phyloP scores from a whole-genome alignment of 768 basidiomycete species.

The Pleurotus citrinopileatus region DNA sequence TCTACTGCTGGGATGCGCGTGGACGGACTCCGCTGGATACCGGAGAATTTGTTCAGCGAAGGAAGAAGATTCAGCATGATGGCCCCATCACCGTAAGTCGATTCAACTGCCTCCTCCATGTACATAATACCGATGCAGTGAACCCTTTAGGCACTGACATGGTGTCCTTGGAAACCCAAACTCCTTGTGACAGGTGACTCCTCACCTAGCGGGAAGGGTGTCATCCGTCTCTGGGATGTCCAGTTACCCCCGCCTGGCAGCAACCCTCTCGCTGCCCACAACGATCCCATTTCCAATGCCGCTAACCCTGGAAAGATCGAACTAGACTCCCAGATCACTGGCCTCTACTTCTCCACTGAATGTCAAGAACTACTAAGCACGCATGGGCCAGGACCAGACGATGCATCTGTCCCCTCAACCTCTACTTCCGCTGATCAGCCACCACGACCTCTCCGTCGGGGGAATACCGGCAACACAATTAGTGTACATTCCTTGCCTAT shows the following conservation, averaged over 20 bases:
- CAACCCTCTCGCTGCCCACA: conserved; percentile 15
- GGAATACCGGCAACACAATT: conserved; percentile 30
- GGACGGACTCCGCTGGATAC: conserved; percentile 49
- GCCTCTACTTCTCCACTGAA: conserved; percentile 72
- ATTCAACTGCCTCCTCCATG: conserved; percentile 35
- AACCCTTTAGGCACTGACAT: conserved; percentile 71
- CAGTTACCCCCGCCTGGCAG: conserved; percentile 36
- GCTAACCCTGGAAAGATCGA: conserved; percentile 42
- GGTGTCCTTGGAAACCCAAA: conserved; percentile 87
- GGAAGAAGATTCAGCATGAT: conserved; percentile 70
- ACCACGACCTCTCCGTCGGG: conserved; percentile 12
- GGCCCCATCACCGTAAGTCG: conserved; percentile 50
- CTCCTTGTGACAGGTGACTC: conserved; percentile 74
- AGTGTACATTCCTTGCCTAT: conserved; percentile 59
- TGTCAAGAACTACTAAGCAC: conserved; percentile 86
- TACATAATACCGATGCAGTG: conserved; percentile 43
- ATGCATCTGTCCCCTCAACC: conserved; percentile 10
- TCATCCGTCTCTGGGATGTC: conserved; percentile 55
- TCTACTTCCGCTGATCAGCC: conserved; percentile 9
- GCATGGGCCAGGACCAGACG: conserved; percentile 42
- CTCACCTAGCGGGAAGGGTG: conserved; percentile 33
- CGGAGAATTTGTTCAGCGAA: conserved; percentile 52
- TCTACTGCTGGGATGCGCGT: conserved; percentile 76
- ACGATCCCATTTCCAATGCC: conserved; percentile 31
- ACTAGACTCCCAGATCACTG: conserved; percentile 59